These are phyloP conservation scores for Hyaloperonospora brassicae DNA, from an alignment of 352 stramenopile species.

Conservation along the genomic window DNA sequence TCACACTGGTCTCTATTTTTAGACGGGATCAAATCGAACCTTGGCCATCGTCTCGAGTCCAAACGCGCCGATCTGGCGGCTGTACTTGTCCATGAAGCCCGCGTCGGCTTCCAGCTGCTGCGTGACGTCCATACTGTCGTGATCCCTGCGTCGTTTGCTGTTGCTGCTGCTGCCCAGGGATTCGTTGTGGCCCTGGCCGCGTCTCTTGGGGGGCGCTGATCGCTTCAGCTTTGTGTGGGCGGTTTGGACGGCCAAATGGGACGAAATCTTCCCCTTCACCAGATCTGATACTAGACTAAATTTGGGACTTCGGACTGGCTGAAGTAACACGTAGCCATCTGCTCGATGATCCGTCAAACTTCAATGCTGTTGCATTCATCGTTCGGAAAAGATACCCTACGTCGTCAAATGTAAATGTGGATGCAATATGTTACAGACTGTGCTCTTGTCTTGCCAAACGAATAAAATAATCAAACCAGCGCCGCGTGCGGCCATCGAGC, in stretches of 20 bases:
- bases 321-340: too few species aligned
- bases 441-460: constrained; percentile 11
- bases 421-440: too few species aligned
- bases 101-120: constrained; percentile 78
- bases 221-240: constrained; percentile 25
- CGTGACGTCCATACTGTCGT: constrained; percentile 40
- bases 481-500: neutral
- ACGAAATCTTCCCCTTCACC: constrained; percentile 10
- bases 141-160: constrained; percentile 16
- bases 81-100: constrained; percentile 92
- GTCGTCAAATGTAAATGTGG: too few species aligned
- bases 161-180: constrained; percentile 9
- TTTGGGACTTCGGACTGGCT: constrained; percentile 8
- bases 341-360: constrained; percentile 19
- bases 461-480: constrained; percentile 17
- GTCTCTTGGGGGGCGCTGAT: constrained; percentile 14
- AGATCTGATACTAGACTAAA: constrained; percentile 5
- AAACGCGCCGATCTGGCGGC: constrained; percentile 88
- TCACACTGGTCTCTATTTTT: constrained; percentile 10
- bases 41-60: constrained; percentile 89
- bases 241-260: constrained; percentile 16
- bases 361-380: too few species aligned
- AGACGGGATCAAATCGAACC: constrained; percentile 21
- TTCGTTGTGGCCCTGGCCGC: constrained; percentile 23
- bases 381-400: too few species aligned